Base-by-base conservation (phyloP, 2,329 filamentous ascomycete genomes). In the Diaporthe sp. region DNA sequence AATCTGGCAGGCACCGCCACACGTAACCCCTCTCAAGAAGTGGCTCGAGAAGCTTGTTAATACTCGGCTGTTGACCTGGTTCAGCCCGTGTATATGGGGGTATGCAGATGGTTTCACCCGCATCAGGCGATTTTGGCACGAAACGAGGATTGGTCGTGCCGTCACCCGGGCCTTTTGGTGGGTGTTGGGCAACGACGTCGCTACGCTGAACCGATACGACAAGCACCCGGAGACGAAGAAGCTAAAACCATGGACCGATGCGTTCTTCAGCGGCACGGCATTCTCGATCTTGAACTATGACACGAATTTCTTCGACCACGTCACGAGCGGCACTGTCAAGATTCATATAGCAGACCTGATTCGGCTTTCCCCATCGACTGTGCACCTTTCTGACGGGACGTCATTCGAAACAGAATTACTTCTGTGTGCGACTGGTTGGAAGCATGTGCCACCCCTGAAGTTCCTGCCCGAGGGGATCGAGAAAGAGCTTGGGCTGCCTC, bases 51-150 rank as follows among this genome's bases (percentile, higher is more conserved):
- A 92, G 79, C 87, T 95, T 6, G 88, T 93, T 5, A 86, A 88
- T 44, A 93, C 90, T 0, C 91, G 94, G 0, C 87, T 94, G 77
- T 83, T 95, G 72, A 93, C 91, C 2, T 95, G 92, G 91, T 91
- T 96, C 82, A 92, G 90, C 70, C 94, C 94, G 0, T 95, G 93
- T 80, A 88, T 93, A 19, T 96, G 93, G 92, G 92, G 92, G 6
- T 85, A 87, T 2, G 89, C 87, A 2, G 92, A 92, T 79, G 92
- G 92, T 1, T 93, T 89, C 77, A 84, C 87, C 17, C 84, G 83
- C 15, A 84, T 90, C 2, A 87, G 91, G 4, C 80, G 82, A 13
- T 90, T 93, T 75, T 84, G 92, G 62, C 91, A 94, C 77, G 85
- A 86, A 31, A 93, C 90, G 0, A 82, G 84, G 46, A 72, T 92